Percentiles rank a stretch among this genome's conserved stretches.
These are phyloP conservation scores for Pterula multifida DNA, from an alignment of 1,284 basidiomycete genomes.

Conservation along the genomic window DNA sequence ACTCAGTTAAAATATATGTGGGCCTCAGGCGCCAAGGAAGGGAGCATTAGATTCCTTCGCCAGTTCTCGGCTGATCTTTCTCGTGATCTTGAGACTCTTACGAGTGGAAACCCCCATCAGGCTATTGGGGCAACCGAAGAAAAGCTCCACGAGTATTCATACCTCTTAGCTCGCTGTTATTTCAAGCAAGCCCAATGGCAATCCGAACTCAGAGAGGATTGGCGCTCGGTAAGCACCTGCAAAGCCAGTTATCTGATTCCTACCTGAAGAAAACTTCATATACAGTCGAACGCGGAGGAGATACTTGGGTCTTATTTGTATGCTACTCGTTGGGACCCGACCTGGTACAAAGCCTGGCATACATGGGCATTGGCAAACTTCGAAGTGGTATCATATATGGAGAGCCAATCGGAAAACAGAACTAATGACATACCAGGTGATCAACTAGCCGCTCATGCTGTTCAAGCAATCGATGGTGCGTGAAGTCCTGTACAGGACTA, in stretches of 20 bases:
- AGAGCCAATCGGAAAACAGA: slow-evolving; percentile 52
- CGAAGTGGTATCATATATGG: slow-evolving; percentile 82
- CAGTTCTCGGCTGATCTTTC: slow-evolving; percentile 74
- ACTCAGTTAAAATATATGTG: slow-evolving; percentile 96
- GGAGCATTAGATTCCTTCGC: slow-evolving; percentile 79
- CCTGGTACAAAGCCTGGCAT: slow-evolving; percentile 99
- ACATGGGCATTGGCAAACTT: slow-evolving; percentile 98
- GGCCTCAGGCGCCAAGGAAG: slow-evolving; percentile 73
- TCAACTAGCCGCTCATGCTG: slow-evolving; percentile 76
- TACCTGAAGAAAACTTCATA: not conserved
- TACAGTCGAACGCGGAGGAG: slow-evolving; percentile 65
- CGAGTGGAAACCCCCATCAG: slow-evolving; percentile 30
- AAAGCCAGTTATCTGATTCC: not conserved
- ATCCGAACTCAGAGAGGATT: slow-evolving; percentile 65
- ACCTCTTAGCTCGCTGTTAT: slow-evolving; percentile 90
- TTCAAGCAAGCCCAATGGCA: slow-evolving; percentile 98
- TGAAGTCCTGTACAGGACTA: not conserved
- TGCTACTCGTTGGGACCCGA: slow-evolving; percentile 86
- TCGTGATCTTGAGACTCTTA: slow-evolving; percentile 62
- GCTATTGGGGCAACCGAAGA: slow-evolving; percentile 37
- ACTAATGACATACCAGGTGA: slow-evolving; percentile 57
- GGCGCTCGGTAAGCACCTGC: slow-evolving; percentile 52
- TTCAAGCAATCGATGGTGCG: slow-evolving; percentile 87
- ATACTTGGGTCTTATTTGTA: slow-evolving; percentile 80
- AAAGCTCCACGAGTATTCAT: slow-evolving; percentile 69